Base-by-base conservation (phyloP, 2,329 filamentous ascomycete genomes). In the Dendryphion nanum region DNA sequence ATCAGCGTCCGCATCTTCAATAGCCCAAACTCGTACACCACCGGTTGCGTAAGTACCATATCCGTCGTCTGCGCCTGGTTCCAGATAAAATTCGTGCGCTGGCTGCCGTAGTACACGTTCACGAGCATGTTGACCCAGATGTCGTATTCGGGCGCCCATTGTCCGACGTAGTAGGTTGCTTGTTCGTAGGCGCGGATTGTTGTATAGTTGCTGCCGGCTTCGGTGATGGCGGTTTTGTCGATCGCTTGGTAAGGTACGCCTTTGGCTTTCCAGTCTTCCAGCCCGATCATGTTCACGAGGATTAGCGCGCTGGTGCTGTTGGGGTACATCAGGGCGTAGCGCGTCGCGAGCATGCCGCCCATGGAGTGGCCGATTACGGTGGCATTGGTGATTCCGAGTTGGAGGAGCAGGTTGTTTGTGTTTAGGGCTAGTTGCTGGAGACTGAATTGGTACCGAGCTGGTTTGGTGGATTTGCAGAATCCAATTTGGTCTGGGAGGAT, bases 391-490 rank as follows among this genome's bases (percentile, higher is more conserved):
- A 79, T 55, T 8, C 57, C 61, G 16, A 78, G 63, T 2, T 66
- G 59, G 33, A 66, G 46, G 7, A 79, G 64, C 4, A 79, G 60
- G n/a, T 59, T 63, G 28, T 68, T 63, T 10, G 74, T 78, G 61
- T 78, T 79, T 46, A 64, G 63, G 2, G 73, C 70, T 5, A 78
- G 59, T 53, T 78, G 75, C 20, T 72, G 67, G 6, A 78, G 62
- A 18, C 67, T 74, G 61, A 75, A 78, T 51, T 78, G 75, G 23
- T 26, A 26, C n/a, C 23, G 10, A 10, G 52, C 50, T 0, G 74
- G 72, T 56, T 79, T 79, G 18, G 70, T 68, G 6, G 74, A 78
- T 56, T 78, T 78, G 69, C 76, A 79, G 61, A 77, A 79, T 41
- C 76, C 76, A 32, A 79, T 60, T 45, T 79, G 75, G 45, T 79